Base-by-base conservation (phyloP, 306 rosid species). In the Glycyrrhiza uralensis region DNA sequence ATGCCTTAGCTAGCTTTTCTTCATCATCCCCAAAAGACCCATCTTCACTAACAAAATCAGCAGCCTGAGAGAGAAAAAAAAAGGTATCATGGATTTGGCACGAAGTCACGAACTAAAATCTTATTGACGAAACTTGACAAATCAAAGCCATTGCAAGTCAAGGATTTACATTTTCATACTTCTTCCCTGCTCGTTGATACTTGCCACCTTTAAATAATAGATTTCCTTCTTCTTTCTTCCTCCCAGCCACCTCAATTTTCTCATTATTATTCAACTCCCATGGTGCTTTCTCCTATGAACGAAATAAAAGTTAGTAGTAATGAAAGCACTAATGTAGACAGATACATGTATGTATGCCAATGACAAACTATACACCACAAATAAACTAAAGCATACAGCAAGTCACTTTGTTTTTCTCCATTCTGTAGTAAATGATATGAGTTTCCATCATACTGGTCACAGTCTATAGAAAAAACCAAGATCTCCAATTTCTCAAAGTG, bases 171-270 rank as follows among this genome's bases (percentile, higher is more conserved):
- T 85, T 84, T 32, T 85, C 89, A 69, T 90, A 90, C 71, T 85
- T 90, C 71, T 85, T 84, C 45, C 63, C 65, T 7, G 93, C 91
- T 63, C 66, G 80, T 28, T 74, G 78, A 79, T 84, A 85, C 69
- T 90, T 87, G 3, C 88, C 84, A 14, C 7, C 60, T 74, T 82
- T 85, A 71, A 80, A 84, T 19, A 90, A 74, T 39, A 80, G 29
- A 71, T 87, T 90, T 46, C 93, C 93, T 82, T 90, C 89, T 75
- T 90, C 91, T 84, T 87, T 90, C 85, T 80, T 90, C 81, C 57
- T 80, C 75, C 47, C 81, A 14, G 91, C 91, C 76, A 78, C 84
- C 83, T 82, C 84, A 74, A 90, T 76, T 81, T 81, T 87, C 85
- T 90, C 88, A 15, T 39, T 55, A 75, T 70, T 80, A 77, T 66